phyloP scores from a whole-genome alignment of 1,284 basidiomycete genomes.

The Neonothopanus nambi region DNA sequence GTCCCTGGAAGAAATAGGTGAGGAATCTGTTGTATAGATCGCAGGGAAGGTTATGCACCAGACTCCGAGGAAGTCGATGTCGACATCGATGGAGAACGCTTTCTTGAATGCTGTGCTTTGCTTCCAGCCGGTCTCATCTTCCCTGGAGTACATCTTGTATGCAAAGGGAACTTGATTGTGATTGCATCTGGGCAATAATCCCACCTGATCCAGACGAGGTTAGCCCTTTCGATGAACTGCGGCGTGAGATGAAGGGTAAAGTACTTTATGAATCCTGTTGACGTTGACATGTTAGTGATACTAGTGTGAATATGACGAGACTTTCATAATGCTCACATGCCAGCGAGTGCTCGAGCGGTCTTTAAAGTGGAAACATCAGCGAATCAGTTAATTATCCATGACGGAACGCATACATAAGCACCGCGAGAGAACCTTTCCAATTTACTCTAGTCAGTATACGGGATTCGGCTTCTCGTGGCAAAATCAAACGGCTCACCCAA shows the following conservation, averaged over 20 bases:
- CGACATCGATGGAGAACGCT: constrained; percentile 48
- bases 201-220: constrained; percentile 39
- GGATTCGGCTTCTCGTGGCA: neutral
- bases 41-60: too few species aligned
- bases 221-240: too few species aligned
- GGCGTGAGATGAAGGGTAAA: too few species aligned
- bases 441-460: neutral
- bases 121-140: constrained; percentile 39
- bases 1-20: constrained; percentile 33
- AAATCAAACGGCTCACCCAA: constrained; percentile 30
- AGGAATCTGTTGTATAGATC: neutral
- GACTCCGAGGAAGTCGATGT: constrained; percentile 47
- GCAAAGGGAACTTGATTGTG: constrained; percentile 58
- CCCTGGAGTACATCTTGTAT: constrained; percentile 54
- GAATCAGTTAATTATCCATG: neutral
- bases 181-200: constrained; percentile 51
- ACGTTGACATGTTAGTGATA: constrained; percentile 28
- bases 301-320: constrained; percentile 28
- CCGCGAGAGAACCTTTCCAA: constrained; percentile 39
- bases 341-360: constrained; percentile 49
- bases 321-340: constrained; percentile 29
- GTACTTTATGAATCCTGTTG: constrained; percentile 1
- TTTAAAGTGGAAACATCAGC: constrained; percentile 24
- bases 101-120: constrained; percentile 50
- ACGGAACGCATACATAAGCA: constrained; percentile 28